phyloP scores from a whole-genome alignment of 2,329 filamentous ascomycete genomes.

The Xylaria sp. region DNA sequence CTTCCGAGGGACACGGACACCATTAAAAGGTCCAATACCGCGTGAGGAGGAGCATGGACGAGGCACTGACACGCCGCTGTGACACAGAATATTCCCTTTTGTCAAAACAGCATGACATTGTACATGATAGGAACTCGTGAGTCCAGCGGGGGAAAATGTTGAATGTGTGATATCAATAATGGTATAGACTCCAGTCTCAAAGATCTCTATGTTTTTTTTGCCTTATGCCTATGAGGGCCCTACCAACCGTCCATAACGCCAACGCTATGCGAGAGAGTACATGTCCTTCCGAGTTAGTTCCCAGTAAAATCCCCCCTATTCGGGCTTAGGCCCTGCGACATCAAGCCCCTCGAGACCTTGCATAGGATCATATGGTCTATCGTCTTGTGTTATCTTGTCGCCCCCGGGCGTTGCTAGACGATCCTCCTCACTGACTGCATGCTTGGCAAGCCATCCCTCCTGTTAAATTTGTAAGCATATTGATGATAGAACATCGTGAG shows the following conservation, averaged over 20 bases:
- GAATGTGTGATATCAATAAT: conserved; percentile 43
- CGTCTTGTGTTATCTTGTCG: conserved; percentile 58
- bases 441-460: conserved; percentile 93
- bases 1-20: conserved; percentile 50
- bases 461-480: conserved; percentile 53
- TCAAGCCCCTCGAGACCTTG: conserved; percentile 93
- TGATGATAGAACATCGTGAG: background rate
- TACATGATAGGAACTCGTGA: conserved; percentile 45
- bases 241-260: conserved; percentile 44
- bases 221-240: conserved; percentile 34
- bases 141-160: conserved; percentile 37
- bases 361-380: conserved; percentile 83
- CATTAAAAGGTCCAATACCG: conserved; percentile 45
- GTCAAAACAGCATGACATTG: conserved; percentile 41
- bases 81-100: conserved; percentile 37
- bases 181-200: conserved; percentile 43
- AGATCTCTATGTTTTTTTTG: conserved; percentile 33
- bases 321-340: conserved; percentile 88
- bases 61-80: conserved; percentile 31
- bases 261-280: conserved; percentile 48
- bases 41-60: conserved; percentile 33
- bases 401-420: conserved; percentile 66
- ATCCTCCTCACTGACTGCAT: conserved; percentile 86
- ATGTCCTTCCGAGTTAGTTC: conserved; percentile 38
- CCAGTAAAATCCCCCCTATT: conserved; percentile 56